These are phyloP conservation scores for Scheffersomyces spartinae DNA, from an alignment of 805 yeast genomes.

Conservation along the genomic window DNA sequence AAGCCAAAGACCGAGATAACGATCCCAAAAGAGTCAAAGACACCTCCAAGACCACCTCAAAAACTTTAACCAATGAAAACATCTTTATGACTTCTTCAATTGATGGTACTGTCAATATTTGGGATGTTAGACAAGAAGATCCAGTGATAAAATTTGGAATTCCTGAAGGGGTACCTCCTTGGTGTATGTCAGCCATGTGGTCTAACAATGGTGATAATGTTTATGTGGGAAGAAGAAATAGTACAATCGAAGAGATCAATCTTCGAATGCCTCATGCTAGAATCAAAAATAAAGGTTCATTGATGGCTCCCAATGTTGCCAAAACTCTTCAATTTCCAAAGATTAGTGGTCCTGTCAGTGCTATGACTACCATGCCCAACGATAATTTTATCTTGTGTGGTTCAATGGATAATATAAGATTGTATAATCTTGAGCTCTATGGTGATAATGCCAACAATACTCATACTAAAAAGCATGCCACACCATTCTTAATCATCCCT, in stretches of 20 bases:
- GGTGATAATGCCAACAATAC: slow-evolving; percentile 19
- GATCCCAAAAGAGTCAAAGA: background rate
- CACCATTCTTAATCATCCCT: slow-evolving; percentile 84
- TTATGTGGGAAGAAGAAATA: slow-evolving; percentile 83
- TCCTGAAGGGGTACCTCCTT: slow-evolving; percentile 71
- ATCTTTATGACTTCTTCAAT: slow-evolving; percentile 71
- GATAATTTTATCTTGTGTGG: slow-evolving; percentile 75
- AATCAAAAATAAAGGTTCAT: slow-evolving; percentile 13
- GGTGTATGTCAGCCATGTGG: slow-evolving; percentile 91
- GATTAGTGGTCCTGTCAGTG: slow-evolving; percentile 84
- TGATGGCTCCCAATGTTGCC: slow-evolving; percentile 35
- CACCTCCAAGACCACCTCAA: slow-evolving; percentile 9
- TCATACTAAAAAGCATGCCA: slow-evolving; percentile 23
- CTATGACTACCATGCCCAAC: slow-evolving; percentile 72
- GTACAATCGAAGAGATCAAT: slow-evolving; percentile 69
- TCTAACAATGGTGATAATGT: slow-evolving; percentile 68
- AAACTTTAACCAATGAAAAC: slow-evolving; percentile 23
- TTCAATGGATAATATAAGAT: slow-evolving; percentile 77
- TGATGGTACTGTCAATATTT: slow-evolving; percentile 69
- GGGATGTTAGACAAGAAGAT: slow-evolving; percentile 60
- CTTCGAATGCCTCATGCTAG: slow-evolving; percentile 42
- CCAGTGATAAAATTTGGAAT: slow-evolving; percentile 40
- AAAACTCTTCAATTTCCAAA: slow-evolving; percentile 65
- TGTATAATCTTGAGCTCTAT: slow-evolving; percentile 58
- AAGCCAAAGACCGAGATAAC: background rate